phyloP scores from a whole-genome alignment of 257 asterid genomes.

The Oldenlandia corymbosa region DNA sequence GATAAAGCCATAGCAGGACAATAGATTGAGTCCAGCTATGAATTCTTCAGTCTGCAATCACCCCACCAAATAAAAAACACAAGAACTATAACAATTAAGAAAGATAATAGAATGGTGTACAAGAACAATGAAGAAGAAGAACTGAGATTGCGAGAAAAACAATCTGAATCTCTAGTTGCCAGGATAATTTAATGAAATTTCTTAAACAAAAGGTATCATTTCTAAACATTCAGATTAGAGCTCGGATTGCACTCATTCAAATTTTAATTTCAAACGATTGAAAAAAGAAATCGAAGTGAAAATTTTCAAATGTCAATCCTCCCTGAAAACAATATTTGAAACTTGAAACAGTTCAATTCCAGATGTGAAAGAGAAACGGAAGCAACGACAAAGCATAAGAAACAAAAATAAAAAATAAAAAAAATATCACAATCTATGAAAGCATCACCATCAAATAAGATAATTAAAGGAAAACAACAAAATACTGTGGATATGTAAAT shows the following conservation, averaged over 20 bases:
- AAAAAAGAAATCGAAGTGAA: not conserved
- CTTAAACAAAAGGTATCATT: not conserved
- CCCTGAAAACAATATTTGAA: not conserved
- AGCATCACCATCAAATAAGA: not conserved
- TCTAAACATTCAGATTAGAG: not conserved
- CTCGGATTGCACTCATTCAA: not conserved
- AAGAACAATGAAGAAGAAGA: not conserved
- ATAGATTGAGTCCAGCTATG: slow-evolving; percentile 63
- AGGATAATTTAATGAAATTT: not conserved
- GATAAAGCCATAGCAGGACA: slow-evolving; percentile 69
- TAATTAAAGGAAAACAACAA: slow-evolving; percentile 1
- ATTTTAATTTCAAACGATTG: too few relatives aligned
- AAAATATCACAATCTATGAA: not conserved
- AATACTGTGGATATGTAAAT: slow-evolving; percentile 1
- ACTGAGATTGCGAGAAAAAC: not conserved
- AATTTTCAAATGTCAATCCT: not conserved
- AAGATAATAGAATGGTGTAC: too few relatives aligned
- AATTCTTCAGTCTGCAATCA: slow-evolving; percentile 85
- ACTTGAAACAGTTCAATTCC: too few relatives aligned
- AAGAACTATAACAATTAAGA: not conserved
- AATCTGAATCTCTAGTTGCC: not conserved
- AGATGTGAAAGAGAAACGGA: too few relatives aligned
- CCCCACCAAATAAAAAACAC: slow-evolving; percentile 18
- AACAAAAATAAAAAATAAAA: not conserved
- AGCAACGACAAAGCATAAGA: too few relatives aligned